Conservation (phyloP, 495 filamentous ascomycete genomes). For the Lasiosphaeris hirsuta region DNA sequence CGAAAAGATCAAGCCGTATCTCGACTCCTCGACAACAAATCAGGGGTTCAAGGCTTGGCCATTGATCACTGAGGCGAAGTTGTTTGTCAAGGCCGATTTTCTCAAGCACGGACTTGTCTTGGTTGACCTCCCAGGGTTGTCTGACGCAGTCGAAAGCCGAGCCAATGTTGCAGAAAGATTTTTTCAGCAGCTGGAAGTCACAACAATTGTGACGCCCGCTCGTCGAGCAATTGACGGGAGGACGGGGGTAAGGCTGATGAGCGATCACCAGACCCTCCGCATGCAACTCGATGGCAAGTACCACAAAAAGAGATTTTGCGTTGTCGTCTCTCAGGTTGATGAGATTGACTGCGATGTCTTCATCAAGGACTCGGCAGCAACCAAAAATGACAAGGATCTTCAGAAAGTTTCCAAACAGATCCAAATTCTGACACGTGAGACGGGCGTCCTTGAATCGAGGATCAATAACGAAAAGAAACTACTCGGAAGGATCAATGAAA, state of each 20-base stretch:
- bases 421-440: no score
- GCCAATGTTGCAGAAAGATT: slow-evolving; percentile 13
- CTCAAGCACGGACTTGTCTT: slow-evolving; percentile 18
- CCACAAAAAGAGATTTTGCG: slow-evolving; percentile 16
- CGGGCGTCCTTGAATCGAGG: no score
- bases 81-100: slow-evolving; percentile 20
- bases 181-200: slow-evolving; percentile 19
- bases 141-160: slow-evolving; percentile 21
- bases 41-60: slow-evolving; percentile 19
- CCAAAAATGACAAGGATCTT: no score
- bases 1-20: slow-evolving; percentile 13
- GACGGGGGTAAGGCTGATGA: slow-evolving; percentile 20
- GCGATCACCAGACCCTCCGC: slow-evolving; percentile 20
- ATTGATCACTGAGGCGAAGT: slow-evolving; percentile 18
- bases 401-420: no score
- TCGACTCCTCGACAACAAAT: slow-evolving; percentile 11
- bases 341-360: slow-evolving; percentile 13
- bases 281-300: slow-evolving; percentile 28
- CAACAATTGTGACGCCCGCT: slow-evolving; percentile 19
- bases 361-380: no score
- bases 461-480: no score
- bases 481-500: no score
- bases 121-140: slow-evolving; percentile 25
- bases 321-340: slow-evolving; percentile 26
- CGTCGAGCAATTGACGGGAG: slow-evolving; percentile 23